A percentile compares a stretch with the other conserved stretches of the same genome.
phyloP scores from a whole-genome alignment of 768 basidiomycete species.

The Rhodotorula babjevae region DNA sequence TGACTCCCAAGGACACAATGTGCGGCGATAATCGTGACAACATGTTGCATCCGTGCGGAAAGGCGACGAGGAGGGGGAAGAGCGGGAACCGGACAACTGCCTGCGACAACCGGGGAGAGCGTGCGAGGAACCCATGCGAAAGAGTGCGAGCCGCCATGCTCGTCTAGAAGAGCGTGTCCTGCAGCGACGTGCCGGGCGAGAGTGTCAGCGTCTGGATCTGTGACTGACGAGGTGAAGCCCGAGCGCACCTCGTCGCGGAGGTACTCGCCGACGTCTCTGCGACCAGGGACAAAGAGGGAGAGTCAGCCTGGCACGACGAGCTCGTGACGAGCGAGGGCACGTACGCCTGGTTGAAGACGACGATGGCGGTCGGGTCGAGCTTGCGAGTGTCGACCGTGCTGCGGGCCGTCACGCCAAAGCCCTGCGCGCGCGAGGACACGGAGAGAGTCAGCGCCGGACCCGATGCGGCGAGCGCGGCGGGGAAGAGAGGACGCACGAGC shows the following conservation, averaged over 20 bases:
- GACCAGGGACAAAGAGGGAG: slow-evolving; percentile 24
- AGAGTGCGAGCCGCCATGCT: too few species aligned
- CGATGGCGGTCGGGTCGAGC: slow-evolving; percentile 91
- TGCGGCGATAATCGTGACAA: too few species aligned
- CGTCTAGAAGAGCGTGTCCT: slow-evolving; percentile 72
- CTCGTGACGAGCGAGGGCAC: slow-evolving; percentile 40
- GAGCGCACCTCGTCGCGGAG: slow-evolving; percentile 65
- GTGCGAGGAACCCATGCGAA: too few species aligned
- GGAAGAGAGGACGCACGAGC: slow-evolving; percentile 46
- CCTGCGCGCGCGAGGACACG: slow-evolving; percentile 49
- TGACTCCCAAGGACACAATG: too few species aligned
- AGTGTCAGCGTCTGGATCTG: too few species aligned
- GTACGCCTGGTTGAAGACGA: slow-evolving; percentile 97
- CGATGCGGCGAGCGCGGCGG: too few species aligned
- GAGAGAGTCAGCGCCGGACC: too few species aligned
- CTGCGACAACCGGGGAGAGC: not conserved
- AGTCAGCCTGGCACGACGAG: not conserved
- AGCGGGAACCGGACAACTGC: not conserved
- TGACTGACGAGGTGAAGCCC: not conserved
- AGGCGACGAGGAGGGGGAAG: too few species aligned
- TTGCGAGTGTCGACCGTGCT: slow-evolving; percentile 95
- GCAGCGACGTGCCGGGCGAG: not conserved
- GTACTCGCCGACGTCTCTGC: slow-evolving; percentile 97
- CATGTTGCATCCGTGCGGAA: too few species aligned
- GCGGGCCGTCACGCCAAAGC: slow-evolving; percentile 93